Conservation (phyloP, 495 filamentous ascomycete genomes). For the Penicillium egyptiacum region DNA sequence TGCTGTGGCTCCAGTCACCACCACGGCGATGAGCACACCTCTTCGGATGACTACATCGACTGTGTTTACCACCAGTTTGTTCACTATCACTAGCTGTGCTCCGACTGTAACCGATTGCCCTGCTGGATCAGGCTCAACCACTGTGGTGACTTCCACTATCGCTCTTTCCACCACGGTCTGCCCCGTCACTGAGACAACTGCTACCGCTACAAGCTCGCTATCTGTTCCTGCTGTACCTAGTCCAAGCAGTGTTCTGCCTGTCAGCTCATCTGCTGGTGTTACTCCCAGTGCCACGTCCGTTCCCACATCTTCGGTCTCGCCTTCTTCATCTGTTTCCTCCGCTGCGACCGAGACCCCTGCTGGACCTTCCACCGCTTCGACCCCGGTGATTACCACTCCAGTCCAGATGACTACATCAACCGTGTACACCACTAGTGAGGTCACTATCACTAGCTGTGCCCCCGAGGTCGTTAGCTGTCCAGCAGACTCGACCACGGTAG, state of each 20-base stretch:
- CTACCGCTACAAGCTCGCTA: slow-evolving; percentile 14
- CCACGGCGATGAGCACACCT: slow-evolving; percentile 16
- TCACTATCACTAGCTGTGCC: slow-evolving; percentile 59
- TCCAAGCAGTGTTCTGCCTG: slow-evolving; percentile 3
- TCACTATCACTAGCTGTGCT: slow-evolving; percentile 59
- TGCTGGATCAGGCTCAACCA: slow-evolving; percentile 40
- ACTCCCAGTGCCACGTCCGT: neutral
- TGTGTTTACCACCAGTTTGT: slow-evolving; percentile 57
- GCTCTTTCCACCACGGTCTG: slow-evolving; percentile 61
- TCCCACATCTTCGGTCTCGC: neutral
- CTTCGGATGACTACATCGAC: slow-evolving; percentile 18
- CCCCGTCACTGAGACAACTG: slow-evolving; percentile 41
- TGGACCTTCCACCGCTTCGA: neutral
- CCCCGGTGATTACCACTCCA: slow-evolving; percentile 18
- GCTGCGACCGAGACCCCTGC: neutral
- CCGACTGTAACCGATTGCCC: slow-evolving; percentile 61
- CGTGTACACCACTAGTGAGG: slow-evolving; percentile 55
- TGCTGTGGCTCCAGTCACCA: slow-evolving; percentile 15
- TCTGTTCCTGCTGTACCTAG: slow-evolving; percentile 1
- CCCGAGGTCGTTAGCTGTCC: slow-evolving; percentile 62
- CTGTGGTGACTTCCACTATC: slow-evolving; percentile 55
- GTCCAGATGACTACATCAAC: slow-evolving; percentile 55
- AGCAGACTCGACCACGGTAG: slow-evolving; percentile 48
- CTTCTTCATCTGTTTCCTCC: neutral
- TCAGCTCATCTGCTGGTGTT: neutral